These are phyloP conservation scores for Fusarium sp. DNA, from an alignment of 2,329 filamentous ascomycete species.

Conservation along the genomic window DNA sequence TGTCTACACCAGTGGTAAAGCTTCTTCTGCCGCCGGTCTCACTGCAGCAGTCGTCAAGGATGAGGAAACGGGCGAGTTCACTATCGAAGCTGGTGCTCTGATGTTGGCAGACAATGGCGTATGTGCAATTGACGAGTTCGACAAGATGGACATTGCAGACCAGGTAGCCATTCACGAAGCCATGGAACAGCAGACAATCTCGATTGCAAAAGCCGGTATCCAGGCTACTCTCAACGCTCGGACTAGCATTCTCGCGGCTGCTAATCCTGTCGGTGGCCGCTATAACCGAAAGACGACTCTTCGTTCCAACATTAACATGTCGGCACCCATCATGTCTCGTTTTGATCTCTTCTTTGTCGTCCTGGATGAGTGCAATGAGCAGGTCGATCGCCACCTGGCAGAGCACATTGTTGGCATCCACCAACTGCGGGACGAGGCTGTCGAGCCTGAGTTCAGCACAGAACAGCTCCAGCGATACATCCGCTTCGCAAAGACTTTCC, in stretches of 20 bases:
- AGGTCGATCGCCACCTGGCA: slow-evolving; percentile 88
- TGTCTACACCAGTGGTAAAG: slow-evolving; percentile 97
- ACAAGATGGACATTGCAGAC: slow-evolving; percentile 98
- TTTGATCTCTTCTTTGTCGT: slow-evolving; percentile 99
- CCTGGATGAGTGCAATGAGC: slow-evolving; percentile 94
- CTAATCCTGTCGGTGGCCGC: slow-evolving; percentile 94
- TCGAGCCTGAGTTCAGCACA: slow-evolving; percentile 93
- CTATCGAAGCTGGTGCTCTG: slow-evolving; percentile 95
- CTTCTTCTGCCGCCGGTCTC: slow-evolving; percentile 95
- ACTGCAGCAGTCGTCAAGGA: slow-evolving; percentile 98
- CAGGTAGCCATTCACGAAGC: slow-evolving; percentile 99
- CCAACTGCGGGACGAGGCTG: slow-evolving; percentile 89
- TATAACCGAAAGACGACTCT: slow-evolving; percentile 97
- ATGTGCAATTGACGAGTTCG: slow-evolving; percentile 98
- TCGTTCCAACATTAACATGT: slow-evolving; percentile 97
- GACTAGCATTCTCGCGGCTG: slow-evolving; percentile 93
- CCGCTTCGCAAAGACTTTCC: slow-evolving; percentile 93
- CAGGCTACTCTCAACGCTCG: slow-evolving; percentile 97
- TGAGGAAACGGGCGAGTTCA: slow-evolving; percentile 98
- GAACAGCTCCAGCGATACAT: slow-evolving; percentile 98
- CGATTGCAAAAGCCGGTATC: slow-evolving; percentile 97
- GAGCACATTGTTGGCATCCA: slow-evolving; percentile 96
- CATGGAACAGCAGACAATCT: slow-evolving; percentile 99
- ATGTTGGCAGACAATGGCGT: slow-evolving; percentile 98
- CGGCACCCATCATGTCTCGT: slow-evolving; percentile 97